phyloP scores from a whole-genome alignment of 2,329 filamentous ascomycete species.

The Xylariaceae sp. region DNA sequence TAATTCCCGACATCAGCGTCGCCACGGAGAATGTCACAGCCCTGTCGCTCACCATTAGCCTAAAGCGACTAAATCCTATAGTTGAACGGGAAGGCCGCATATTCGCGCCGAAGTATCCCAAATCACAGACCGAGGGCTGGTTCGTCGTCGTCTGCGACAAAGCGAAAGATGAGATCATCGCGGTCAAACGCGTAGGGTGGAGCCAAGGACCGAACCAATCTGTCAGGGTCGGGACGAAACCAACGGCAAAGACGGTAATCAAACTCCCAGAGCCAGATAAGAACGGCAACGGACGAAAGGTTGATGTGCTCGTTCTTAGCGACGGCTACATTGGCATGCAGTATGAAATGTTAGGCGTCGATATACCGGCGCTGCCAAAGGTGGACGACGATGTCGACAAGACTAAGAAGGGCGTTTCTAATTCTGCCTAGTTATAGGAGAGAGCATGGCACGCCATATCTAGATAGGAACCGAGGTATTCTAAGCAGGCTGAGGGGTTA shows the following conservation, averaged over 20 bases:
- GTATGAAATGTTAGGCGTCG: constrained; percentile 45
- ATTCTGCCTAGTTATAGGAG: constrained; percentile 6
- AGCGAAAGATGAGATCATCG: constrained; percentile 70
- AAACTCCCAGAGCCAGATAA: constrained; percentile 52
- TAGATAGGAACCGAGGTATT: neutral
- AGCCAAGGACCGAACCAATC: constrained; percentile 27
- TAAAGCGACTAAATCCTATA: constrained; percentile 65
- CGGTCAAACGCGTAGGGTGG: constrained; percentile 84
- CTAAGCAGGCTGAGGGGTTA: neutral
- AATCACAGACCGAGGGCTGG: constrained; percentile 90
- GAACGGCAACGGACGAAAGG: constrained; percentile 49
- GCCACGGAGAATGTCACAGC: constrained; percentile 58
- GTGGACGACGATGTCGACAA: constrained; percentile 47
- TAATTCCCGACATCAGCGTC: constrained; percentile 67
- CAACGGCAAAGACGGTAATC: constrained; percentile 54
- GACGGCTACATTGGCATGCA: constrained; percentile 81
- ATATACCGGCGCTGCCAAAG: constrained; percentile 47
- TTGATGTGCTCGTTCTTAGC: constrained; percentile 75
- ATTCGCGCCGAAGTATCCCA: constrained; percentile 86
- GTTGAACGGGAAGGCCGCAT: constrained; percentile 66
- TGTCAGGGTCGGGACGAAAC: constrained; percentile 42
- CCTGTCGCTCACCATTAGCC: constrained; percentile 56
- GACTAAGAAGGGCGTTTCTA: constrained; percentile 36
- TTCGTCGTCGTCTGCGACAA: constrained; percentile 74
- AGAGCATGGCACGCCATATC: neutral